These are phyloP conservation scores for Leccinum variabile DNA, from an alignment of 1,284 basidiomycete genomes.

Conservation along the genomic window DNA sequence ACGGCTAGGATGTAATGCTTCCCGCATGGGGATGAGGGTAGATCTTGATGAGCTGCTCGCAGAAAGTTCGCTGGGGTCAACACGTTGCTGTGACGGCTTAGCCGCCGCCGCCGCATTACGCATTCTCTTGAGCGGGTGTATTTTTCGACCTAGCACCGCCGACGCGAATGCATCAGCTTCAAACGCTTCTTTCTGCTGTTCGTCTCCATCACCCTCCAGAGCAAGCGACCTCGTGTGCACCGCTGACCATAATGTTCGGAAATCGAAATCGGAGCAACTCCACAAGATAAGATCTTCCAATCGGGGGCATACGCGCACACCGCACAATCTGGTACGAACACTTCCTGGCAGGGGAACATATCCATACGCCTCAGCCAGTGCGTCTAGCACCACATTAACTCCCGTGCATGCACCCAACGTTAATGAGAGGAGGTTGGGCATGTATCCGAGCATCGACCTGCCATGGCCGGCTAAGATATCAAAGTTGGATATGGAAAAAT, in stretches of 20 bases:
- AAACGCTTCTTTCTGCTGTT: slow-evolving; percentile 12
- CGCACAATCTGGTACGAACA: slow-evolving; percentile 15
- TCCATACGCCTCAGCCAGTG: slow-evolving; percentile 35
- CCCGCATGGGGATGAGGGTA: slow-evolving; percentile 37
- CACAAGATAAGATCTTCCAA: slow-evolving; percentile 50
- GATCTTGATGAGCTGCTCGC: slow-evolving; percentile 31
- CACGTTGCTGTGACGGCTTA: slow-evolving; percentile 12
- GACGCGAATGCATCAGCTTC: slow-evolving; percentile 31
- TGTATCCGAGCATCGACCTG: slow-evolving; percentile 39
- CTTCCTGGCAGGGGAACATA: slow-evolving; percentile 12
- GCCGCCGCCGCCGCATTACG: slow-evolving; percentile 16
- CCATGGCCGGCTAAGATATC: slow-evolving; percentile 31
- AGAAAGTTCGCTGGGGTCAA: slow-evolving; percentile 11
- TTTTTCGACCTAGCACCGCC: slow-evolving; percentile 34
- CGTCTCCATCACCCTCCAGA: slow-evolving; percentile 17
- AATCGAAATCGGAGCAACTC: slow-evolving; percentile 47
- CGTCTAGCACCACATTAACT: slow-evolving; percentile 26
- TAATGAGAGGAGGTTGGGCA: slow-evolving; percentile 39
- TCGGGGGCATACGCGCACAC: slow-evolving; percentile 47
- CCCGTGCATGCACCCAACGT: slow-evolving; percentile 38
- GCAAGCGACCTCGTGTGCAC: slow-evolving; percentile 40
- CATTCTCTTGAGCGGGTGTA: slow-evolving; percentile 34
- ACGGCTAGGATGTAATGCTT: slow-evolving; percentile 36
- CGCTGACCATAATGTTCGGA: slow-evolving; percentile 36
- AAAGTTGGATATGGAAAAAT: slow-evolving; percentile 39